These are phyloP conservation scores for Pichia nakasei DNA, from an alignment of 805 yeast genomes.

Conservation along the genomic window DNA sequence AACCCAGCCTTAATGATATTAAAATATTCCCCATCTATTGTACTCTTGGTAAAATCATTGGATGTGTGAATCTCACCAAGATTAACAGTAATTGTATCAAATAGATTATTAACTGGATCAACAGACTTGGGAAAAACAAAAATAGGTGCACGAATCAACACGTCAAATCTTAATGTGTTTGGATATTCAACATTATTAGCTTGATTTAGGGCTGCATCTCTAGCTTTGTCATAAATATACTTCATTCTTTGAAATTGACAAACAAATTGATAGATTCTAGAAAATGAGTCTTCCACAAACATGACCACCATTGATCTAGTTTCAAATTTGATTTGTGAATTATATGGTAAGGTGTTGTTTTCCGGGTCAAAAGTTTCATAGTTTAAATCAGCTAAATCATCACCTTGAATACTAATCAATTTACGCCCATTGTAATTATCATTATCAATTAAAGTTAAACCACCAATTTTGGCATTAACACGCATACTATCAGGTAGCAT, in stretches of 20 bases:
- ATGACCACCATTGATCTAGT: constrained; percentile 71
- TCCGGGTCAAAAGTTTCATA: constrained; percentile 73
- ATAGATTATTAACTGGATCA: constrained; percentile 31
- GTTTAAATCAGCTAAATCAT: constrained; percentile 64
- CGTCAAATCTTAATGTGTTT: constrained; percentile 57
- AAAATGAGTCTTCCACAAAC: constrained; percentile 74
- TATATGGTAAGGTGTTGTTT: constrained; percentile 40
- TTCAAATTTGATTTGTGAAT: constrained; percentile 49
- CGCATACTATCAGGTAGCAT: constrained; percentile 73
- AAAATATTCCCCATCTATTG: constrained; percentile 23
- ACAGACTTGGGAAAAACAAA: constrained; percentile 63
- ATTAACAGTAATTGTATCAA: constrained; percentile 59
- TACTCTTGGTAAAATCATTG: constrained; percentile 39
- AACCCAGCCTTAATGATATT: constrained; percentile 64
- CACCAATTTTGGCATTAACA: constrained; percentile 66
- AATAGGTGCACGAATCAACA: constrained; percentile 73
- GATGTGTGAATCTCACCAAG: constrained; percentile 74
- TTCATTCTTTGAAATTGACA: constrained; percentile 80
- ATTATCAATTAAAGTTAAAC: constrained; percentile 69
- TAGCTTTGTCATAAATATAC: constrained; percentile 76
- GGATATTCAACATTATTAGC: constrained; percentile 52
- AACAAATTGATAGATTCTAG: constrained; percentile 56
- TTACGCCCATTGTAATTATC: constrained; percentile 44
- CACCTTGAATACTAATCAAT: constrained; percentile 72
- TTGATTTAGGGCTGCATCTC: constrained; percentile 81